These are phyloP conservation scores for Dendrobium catenatum DNA, from an alignment of 106 monocot genomes.

Conservation along the genomic window DNA sequence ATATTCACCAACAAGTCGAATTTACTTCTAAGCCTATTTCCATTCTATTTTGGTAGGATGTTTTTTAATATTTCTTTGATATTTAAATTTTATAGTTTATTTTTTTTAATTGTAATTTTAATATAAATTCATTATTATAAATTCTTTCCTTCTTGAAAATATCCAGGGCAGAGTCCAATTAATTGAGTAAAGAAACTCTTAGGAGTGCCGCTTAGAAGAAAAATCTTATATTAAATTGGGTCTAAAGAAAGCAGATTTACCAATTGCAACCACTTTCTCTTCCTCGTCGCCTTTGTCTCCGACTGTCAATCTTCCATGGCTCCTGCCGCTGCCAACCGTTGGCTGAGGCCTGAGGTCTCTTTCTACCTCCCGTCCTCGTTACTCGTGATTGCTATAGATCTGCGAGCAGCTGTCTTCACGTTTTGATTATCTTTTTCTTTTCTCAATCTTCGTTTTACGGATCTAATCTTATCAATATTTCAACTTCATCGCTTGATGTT, in stretches of 20 bases:
- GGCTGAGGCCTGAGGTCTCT: constrained; percentile 51
- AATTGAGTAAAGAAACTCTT: too few relatives aligned
- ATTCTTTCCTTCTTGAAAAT: too few relatives aligned
- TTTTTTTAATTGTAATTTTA: too few relatives aligned
- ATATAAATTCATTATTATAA: too few relatives aligned
- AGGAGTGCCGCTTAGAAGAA: too few relatives aligned
- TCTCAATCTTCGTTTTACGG: neutral
- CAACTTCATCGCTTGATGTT: neutral
- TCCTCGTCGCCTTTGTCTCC: neutral
- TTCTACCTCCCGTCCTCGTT: neutral
- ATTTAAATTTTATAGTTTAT: too few relatives aligned
- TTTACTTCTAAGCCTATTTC: too few relatives aligned
- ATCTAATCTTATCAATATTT: neutral
- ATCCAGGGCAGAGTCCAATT: too few relatives aligned
- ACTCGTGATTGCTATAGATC: neutral
- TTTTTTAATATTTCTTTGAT: too few relatives aligned
- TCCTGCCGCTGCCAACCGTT: constrained; percentile 18
- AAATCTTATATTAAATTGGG: neutral
- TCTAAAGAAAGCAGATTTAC: neutral
- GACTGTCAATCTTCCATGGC: constrained; percentile 10
- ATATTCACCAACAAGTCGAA: too few relatives aligned
- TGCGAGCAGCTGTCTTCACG: too few relatives aligned
- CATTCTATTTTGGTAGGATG: too few relatives aligned
- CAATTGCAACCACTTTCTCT: neutral
- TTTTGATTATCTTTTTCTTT: neutral